Evolutionary conservation across 1,284 basidiomycete genomes (phyloP).

Genomic region (Termitomyces sp.): DNA sequence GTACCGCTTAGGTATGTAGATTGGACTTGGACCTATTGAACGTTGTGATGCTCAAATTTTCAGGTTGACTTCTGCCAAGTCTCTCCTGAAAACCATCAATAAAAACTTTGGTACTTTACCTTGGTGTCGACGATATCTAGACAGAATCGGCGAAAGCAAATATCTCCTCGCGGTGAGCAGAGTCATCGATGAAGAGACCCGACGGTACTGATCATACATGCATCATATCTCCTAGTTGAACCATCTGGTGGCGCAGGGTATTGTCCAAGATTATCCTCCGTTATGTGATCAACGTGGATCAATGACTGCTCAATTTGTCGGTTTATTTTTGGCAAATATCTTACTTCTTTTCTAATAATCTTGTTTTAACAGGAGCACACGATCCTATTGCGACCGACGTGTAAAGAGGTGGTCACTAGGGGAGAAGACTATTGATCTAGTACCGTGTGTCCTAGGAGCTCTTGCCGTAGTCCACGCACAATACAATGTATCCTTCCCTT

Average conservation of each 20-base stretch:
- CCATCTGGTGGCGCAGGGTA: slow-evolving; percentile 82
- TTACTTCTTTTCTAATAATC: slow-evolving; percentile 1
- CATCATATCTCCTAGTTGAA: slow-evolving; percentile 58
- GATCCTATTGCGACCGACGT: slow-evolving; percentile 84
- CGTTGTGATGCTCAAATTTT: not conserved
- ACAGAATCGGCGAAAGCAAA: slow-evolving; percentile 90
- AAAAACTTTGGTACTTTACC: slow-evolving; percentile 94
- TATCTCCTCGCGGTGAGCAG: slow-evolving; percentile 86
- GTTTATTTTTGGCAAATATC: slow-evolving; percentile 27
- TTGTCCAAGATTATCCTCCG: slow-evolving; percentile 95
- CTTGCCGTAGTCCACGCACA: not conserved
- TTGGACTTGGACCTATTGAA: not conserved
- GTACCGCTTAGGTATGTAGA: slow-evolving; percentile 60
- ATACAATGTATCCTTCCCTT: not conserved
- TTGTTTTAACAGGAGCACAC: slow-evolving; percentile 73
- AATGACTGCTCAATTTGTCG: slow-evolving; percentile 93
- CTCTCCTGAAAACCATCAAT: slow-evolving; percentile 85
- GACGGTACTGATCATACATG: not conserved
- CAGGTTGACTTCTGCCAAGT: slow-evolving; percentile 83
- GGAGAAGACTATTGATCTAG: slow-evolving; percentile 81
- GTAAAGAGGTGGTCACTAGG: slow-evolving; percentile 92
- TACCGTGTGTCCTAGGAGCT: slow-evolving; percentile 3
- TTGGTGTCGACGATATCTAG: slow-evolving; percentile 94
- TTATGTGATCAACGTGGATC: slow-evolving; percentile 76
- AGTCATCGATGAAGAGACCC: slow-evolving; percentile 1